Percentiles rank a stretch among this genome's conserved stretches.
Conservation (phyloP, 345 rosid genomes). For the Erodium maritimum region DNA sequence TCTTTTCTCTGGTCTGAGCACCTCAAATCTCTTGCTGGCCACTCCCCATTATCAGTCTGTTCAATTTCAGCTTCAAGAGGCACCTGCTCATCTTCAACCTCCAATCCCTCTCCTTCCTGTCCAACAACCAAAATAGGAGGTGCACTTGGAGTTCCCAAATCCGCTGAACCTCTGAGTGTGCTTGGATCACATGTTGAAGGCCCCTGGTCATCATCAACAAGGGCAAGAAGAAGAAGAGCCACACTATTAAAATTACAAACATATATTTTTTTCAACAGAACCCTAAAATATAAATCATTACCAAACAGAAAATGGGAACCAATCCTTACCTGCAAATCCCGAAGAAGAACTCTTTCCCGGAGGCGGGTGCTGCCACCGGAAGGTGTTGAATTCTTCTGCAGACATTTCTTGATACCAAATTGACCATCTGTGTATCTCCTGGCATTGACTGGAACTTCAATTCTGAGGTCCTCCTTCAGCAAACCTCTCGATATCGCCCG, state of each 20-base stretch:
- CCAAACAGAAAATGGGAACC: background rate
- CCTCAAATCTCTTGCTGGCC: slow-evolving; percentile 19
- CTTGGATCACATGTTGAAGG: slow-evolving; percentile 9
- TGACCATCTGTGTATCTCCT: slow-evolving; percentile 55
- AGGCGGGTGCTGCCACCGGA: slow-evolving; percentile 27
- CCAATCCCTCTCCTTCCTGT: slow-evolving; percentile 28
- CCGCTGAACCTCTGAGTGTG: slow-evolving; percentile 24
- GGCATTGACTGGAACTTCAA: slow-evolving; percentile 43
- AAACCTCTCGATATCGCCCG: slow-evolving; percentile 35
- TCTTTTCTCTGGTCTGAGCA: slow-evolving; percentile 16
- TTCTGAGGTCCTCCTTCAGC: slow-evolving; percentile 45
- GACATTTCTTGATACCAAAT: slow-evolving; percentile 17
- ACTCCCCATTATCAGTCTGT: slow-evolving; percentile 17
- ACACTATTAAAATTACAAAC: background rate
- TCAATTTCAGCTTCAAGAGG: slow-evolving; percentile 14
- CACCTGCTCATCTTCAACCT: slow-evolving; percentile 18
- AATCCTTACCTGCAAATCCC: slow-evolving; percentile 28
- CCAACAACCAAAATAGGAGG: slow-evolving; percentile 62
- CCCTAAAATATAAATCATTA: background rate
- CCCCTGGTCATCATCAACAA: slow-evolving; percentile 23
- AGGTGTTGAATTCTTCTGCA: slow-evolving; percentile 24
- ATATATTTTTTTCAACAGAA: background rate
- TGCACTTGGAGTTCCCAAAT: slow-evolving; percentile 85
- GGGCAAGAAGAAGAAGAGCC: background rate
- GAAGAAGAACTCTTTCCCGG: slow-evolving; percentile 32